phyloP scores from a whole-genome alignment of 106 monocot species.

The Allium cepa region DNA sequence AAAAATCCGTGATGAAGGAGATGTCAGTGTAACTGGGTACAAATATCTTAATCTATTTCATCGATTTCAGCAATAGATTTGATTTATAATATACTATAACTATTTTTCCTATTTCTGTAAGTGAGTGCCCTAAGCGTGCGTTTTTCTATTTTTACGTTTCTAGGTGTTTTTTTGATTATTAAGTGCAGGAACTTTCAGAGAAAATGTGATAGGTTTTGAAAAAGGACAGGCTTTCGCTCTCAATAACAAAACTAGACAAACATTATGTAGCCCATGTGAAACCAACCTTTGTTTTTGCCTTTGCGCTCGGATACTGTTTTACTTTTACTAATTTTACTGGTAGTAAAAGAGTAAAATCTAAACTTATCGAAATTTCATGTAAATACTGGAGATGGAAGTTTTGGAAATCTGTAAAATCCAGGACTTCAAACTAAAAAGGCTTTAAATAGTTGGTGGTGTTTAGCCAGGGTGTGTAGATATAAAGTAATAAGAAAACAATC shows the following conservation, averaged over 20 bases:
- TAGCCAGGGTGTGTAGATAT: no score
- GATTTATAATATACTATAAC: neutral
- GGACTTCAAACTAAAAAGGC: no score
- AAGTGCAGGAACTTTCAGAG: neutral
- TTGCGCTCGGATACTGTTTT: no score
- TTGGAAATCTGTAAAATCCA: no score
- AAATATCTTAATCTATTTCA: neutral
- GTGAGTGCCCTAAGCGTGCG: neutral
- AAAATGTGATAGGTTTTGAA: neutral
- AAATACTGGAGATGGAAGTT: no score
- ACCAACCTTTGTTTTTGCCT: no score
- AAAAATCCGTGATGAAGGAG: neutral
- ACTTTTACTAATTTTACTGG: no score
- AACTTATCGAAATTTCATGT: no score
- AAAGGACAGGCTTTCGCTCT: neutral
- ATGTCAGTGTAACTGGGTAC: neutral
- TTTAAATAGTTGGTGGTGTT: no score
- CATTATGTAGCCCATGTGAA: neutral
- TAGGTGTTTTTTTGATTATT: neutral
- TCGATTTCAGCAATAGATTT: neutral
- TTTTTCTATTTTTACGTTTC: neutral
- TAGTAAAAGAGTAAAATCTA: no score
- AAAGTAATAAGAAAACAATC: no score
- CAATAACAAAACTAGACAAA: conserved; percentile 13
- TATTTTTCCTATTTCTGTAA: no score